A percentile compares a stretch with the other conserved stretches of the same genome.
These are phyloP conservation scores for Sanguinoderma infundibulare DNA, from an alignment of 1,284 basidiomycete genomes.

Conservation along the genomic window DNA sequence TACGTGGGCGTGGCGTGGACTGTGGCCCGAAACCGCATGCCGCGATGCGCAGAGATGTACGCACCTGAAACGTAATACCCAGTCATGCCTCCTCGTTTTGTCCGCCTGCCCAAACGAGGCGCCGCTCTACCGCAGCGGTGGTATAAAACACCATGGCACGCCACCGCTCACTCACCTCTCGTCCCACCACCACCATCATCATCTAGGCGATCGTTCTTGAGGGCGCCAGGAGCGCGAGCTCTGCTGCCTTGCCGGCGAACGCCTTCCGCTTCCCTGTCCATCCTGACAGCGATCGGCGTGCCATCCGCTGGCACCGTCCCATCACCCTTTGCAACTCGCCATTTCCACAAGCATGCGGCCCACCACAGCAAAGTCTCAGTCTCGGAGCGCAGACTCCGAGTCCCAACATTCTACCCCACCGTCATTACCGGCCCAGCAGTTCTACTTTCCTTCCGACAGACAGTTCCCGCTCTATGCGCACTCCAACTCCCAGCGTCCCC, in stretches of 20 bases:
- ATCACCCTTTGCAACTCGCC: conserved; percentile 2
- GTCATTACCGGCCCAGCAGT: conserved; percentile 8
- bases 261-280: background rate
- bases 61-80: conserved; percentile 13
- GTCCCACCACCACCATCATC: conserved; percentile 15
- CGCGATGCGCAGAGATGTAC: background rate
- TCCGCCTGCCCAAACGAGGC: conserved; percentile 16
- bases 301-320: conserved; percentile 13
- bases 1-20: background rate
- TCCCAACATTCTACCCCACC: conserved; percentile 4
- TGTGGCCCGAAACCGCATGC: conserved; percentile 6
- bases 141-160: conserved; percentile 16
- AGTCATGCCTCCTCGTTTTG: conserved; percentile 21
- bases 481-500: background rate
- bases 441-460: conserved; percentile 13
- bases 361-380: background rate
- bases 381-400: too few species aligned
- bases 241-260: conserved; percentile 7
- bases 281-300: conserved; percentile 1
- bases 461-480: conserved; percentile 20
- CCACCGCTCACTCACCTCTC: conserved; percentile 2
- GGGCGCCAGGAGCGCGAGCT: conserved; percentile 15
- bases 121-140: conserved; percentile 9
- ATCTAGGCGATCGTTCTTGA: conserved; percentile 17
- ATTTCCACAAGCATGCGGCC: background rate